Evolutionary conservation across 495 filamentous ascomycete genomes (phyloP).

Genomic region (Hypoxylon lenormandii): DNA sequence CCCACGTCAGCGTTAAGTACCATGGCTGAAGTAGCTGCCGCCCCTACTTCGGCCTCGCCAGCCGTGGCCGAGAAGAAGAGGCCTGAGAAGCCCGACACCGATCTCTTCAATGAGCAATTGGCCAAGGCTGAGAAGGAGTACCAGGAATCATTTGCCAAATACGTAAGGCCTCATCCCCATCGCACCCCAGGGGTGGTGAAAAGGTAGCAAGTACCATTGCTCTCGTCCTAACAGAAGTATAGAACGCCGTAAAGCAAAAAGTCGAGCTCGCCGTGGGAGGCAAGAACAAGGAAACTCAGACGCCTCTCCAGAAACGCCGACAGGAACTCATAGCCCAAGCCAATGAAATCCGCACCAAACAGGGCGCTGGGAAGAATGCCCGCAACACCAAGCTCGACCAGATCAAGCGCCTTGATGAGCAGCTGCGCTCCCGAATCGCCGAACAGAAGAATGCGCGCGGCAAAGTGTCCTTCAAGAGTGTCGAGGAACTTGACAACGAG

Average conservation of each 20-base stretch:
- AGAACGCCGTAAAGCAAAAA: slow-evolving; percentile 88
- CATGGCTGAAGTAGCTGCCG: slow-evolving; percentile 57
- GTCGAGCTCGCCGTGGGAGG: slow-evolving; percentile 77
- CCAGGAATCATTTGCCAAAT: slow-evolving; percentile 73
- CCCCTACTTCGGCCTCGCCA: slow-evolving; percentile 53
- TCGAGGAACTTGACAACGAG: slow-evolving; percentile 85
- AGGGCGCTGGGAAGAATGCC: slow-evolving; percentile 82
- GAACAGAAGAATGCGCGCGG: slow-evolving; percentile 85
- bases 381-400: slow-evolving; percentile 81
- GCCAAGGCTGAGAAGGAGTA: slow-evolving; percentile 86
- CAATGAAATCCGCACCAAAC: slow-evolving; percentile 78
- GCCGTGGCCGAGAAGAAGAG: slow-evolving; percentile 64
- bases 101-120: slow-evolving; percentile 75
- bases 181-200: too few species aligned
- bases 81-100: slow-evolving; percentile 78
- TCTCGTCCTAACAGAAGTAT: slow-evolving; percentile 35
- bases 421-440: slow-evolving; percentile 79
- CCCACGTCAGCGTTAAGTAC: slow-evolving; percentile 11
- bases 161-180: slow-evolving; percentile 67
- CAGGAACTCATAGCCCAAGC: slow-evolving; percentile 82
- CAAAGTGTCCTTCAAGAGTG: slow-evolving; percentile 82
- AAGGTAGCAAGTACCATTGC: background rate
- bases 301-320: slow-evolving; percentile 77
- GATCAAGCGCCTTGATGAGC: slow-evolving; percentile 84
- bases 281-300: slow-evolving; percentile 77